Conservation (phyloP, 352 stramenopile genomes). For the Phytophthora brassicae region DNA sequence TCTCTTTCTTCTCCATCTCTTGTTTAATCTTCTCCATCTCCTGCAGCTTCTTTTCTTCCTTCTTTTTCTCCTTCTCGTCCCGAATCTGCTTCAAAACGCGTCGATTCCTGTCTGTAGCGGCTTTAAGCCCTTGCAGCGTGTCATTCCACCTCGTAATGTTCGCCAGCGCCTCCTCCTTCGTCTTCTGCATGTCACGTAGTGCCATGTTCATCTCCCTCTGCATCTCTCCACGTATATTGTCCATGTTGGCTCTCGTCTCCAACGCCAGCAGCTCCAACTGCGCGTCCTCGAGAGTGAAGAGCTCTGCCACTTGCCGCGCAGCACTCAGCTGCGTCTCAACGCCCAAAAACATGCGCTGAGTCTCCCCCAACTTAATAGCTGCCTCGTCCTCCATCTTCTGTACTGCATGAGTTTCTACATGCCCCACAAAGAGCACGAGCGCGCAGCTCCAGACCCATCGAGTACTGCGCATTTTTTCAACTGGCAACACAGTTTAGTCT, state of each 20-base stretch:
- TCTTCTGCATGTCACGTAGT: slow-evolving; percentile 11
- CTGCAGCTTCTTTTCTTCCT: slow-evolving; percentile 3
- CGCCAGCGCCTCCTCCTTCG: slow-evolving; percentile 5
- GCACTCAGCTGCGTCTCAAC: slow-evolving; percentile 28
- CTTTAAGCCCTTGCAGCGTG: slow-evolving; percentile 17
- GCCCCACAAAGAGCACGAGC: slow-evolving; percentile 8
- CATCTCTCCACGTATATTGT: slow-evolving; percentile 6
- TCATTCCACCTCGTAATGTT: slow-evolving; percentile 25
- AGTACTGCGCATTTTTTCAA: neutral
- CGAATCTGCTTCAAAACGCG: neutral
- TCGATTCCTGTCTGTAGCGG: slow-evolving; percentile 24
- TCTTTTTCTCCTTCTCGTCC: neutral
- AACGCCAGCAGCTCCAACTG: slow-evolving; percentile 23
- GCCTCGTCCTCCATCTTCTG: slow-evolving; percentile 3
- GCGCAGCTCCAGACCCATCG: neutral
- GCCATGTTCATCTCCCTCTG: slow-evolving; percentile 13
- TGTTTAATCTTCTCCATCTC: slow-evolving; percentile 2
- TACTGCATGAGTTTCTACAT: neutral
- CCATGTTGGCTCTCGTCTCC: slow-evolving; percentile 27
- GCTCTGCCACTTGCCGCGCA: slow-evolving; percentile 14
- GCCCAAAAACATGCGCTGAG: slow-evolving; percentile 3
- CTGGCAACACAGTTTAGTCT: too few species aligned
- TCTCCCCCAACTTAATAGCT: slow-evolving; percentile 16
- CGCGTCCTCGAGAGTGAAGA: slow-evolving; percentile 29
- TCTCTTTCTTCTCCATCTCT: neutral